Evolutionary conservation across 805 yeast species (phyloP).

Genomic region (Wilhelminamyces savonicus): DNA sequence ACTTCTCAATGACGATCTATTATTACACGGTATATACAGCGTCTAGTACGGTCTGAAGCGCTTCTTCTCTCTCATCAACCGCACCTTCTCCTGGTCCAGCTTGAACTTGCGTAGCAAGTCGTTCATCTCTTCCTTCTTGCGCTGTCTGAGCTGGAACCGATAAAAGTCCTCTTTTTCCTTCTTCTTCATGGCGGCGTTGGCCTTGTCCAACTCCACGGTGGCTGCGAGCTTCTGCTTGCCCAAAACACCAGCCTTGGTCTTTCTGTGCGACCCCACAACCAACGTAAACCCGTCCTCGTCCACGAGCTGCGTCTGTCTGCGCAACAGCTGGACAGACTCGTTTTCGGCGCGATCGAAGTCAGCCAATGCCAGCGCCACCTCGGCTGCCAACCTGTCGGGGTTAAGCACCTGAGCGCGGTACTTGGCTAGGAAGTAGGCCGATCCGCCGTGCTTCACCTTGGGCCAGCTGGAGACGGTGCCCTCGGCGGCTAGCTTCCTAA

Average conservation of each 20-base stretch:
- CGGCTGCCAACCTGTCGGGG: slow-evolving; percentile 43
- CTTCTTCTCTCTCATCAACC: slow-evolving; percentile 70
- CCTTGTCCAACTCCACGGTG: slow-evolving; percentile 29
- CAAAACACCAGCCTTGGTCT: slow-evolving; percentile 66
- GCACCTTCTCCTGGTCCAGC: slow-evolving; percentile 83
- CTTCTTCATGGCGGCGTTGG: slow-evolving; percentile 51
- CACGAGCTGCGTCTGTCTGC: slow-evolving; percentile 52
- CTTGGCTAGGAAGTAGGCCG: slow-evolving; percentile 38
- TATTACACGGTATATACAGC: too few species aligned
- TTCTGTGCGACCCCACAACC: slow-evolving; percentile 83
- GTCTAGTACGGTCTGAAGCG: slow-evolving; percentile 78
- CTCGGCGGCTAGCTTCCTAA: slow-evolving; percentile 42
- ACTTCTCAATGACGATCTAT: too few species aligned
- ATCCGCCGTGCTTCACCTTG: slow-evolving; percentile 20
- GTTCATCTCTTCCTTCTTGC: slow-evolving; percentile 88
- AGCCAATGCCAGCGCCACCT: slow-evolving; percentile 55
- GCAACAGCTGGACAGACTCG: slow-evolving; percentile 49
- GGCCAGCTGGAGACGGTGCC: slow-evolving; percentile 32
- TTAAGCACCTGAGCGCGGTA: slow-evolving; percentile 35
- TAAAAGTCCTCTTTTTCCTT: slow-evolving; percentile 88
- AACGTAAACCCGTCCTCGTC: slow-evolving; percentile 94
- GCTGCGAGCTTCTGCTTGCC: slow-evolving; percentile 44
- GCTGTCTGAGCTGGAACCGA: slow-evolving; percentile 91
- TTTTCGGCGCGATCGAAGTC: slow-evolving; percentile 69
- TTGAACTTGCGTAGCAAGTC: slow-evolving; percentile 78